Evolutionary conservation across 441 rosid genomes (phyloP).

Genomic region (Capsella rubella): DNA sequence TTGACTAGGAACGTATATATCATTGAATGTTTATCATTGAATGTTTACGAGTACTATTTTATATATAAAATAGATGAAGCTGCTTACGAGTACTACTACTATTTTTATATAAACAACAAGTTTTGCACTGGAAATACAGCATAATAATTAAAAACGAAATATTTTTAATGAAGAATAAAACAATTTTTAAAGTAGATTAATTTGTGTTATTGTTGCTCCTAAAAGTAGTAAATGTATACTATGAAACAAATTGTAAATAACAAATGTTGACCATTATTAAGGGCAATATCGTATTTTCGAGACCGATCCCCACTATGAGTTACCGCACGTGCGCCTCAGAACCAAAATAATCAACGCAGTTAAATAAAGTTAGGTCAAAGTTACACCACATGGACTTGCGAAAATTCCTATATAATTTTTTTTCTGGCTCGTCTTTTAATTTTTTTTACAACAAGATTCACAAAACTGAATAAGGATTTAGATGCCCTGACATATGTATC

Average conservation of each 20-base stretch:
- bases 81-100: too few relatives aligned
- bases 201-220: background rate
- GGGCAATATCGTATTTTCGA: constrained; percentile 11
- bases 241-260: background rate
- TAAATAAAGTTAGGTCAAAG: constrained; percentile 19
- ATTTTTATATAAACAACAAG: too few relatives aligned
- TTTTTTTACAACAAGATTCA: background rate
- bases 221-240: background rate
- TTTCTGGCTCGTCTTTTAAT: background rate
- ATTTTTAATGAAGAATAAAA: background rate
- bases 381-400: constrained; percentile 9
- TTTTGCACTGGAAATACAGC: too few relatives aligned
- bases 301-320: background rate
- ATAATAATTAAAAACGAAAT: background rate
- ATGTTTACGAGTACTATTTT: background rate
- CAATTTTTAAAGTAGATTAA: background rate
- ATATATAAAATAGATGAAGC: too few relatives aligned
- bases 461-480: background rate
- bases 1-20: background rate
- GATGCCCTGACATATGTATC: too few relatives aligned
- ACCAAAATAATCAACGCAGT: constrained; percentile 15
- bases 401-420: background rate
- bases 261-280: background rate
- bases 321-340: constrained; percentile 35
- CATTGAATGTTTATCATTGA: constrained; percentile 27